These are phyloP conservation scores for Pezicula carpinea DNA, from an alignment of 2,329 filamentous ascomycete genomes.

Conservation along the genomic window DNA sequence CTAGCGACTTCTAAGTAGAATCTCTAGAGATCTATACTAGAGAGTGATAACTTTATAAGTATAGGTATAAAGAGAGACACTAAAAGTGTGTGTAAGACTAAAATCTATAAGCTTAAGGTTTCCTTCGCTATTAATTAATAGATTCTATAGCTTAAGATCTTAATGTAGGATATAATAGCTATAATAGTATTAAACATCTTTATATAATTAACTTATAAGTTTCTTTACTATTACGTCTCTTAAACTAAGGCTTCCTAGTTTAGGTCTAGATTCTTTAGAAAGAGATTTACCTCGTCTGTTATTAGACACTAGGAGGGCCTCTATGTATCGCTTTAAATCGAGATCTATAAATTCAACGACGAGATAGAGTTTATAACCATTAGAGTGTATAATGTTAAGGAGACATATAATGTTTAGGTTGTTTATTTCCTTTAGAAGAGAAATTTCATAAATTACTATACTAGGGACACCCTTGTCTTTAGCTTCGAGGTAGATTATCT, in stretches of 20 bases:
- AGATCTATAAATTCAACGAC: constrained; percentile 90
- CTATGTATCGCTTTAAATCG: constrained; percentile 96
- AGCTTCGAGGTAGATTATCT: constrained; percentile 92
- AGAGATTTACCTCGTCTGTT: constrained; percentile 81
- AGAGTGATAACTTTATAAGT: constrained; percentile 94
- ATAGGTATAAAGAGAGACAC: constrained; percentile 85
- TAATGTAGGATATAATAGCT: constrained; percentile 82
- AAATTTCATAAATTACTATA: constrained; percentile 92
- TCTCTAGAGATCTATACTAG: constrained; percentile 90
- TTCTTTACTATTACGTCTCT: constrained; percentile 81
- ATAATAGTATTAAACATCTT: constrained; percentile 84
- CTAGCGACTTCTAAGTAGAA: constrained; percentile 83
- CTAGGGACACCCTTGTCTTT: constrained; percentile 92
- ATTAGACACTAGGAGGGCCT: constrained; percentile 77
- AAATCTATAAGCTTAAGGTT: constrained; percentile 91
- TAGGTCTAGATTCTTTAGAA: constrained; percentile 67
- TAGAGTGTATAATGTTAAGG: constrained; percentile 88
- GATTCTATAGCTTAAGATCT: constrained; percentile 86
- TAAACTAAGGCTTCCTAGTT: constrained; percentile 64
- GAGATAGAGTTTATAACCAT: constrained; percentile 91
- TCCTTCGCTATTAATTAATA: constrained; percentile 79
- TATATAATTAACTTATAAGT: constrained; percentile 85
- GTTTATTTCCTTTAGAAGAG: constrained; percentile 89
- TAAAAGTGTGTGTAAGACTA: constrained; percentile 82
- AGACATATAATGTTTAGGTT: constrained; percentile 86